Base-by-base conservation (phyloP, 139 green algal species). In the Dunaliella primolecta region DNA sequence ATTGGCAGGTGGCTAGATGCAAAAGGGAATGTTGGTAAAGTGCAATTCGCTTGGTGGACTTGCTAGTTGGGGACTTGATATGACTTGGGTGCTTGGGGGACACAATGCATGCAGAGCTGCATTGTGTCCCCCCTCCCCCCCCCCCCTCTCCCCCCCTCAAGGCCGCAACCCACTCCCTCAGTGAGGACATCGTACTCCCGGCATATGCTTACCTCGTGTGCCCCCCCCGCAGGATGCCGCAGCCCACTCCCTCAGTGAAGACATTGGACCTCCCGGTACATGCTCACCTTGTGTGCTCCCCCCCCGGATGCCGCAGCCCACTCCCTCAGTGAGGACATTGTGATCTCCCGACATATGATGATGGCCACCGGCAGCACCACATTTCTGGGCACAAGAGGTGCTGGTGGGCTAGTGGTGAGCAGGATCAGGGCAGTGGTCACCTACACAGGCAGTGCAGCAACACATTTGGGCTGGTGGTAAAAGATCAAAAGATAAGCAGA, bases 301-400 rank as follows among this genome's bases (percentile, higher is more conserved):
- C 90, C 89, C 11, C 94, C 91, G 15, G 89, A 88, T 31, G 94
- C 83, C 15, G 96, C 95, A 7, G 96, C 96, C 96, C 96, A 99
- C 85, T 99, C 96, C 2, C 96, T 86, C 81, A 99, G 90, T 11
- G 95, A 90, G 0, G 88, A 94, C 95, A 98, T 98, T 0, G 95
- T 96, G 35, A 99, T 96, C 83, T 99, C 96, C 0, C 96, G 85
- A 15, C 92, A 90, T 35, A 98, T 97, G 37, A 98, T 97, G 78
- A 93, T 81, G 1, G 89, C 80, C 3, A 92, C 87, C 81, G 94
- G 91, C 75, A 93, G 87, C 20, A 89, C 89, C 82, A 94, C 86
- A 21, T 86, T 37, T 20, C 89, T 87, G 2, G 91, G 38, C 15
- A 90, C 86, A 84, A 94, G 92, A 33, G 92, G 87, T 11, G 92